Base-by-base conservation (phyloP, 306 rosid species). In the Elaeagnus macrophylla region DNA sequence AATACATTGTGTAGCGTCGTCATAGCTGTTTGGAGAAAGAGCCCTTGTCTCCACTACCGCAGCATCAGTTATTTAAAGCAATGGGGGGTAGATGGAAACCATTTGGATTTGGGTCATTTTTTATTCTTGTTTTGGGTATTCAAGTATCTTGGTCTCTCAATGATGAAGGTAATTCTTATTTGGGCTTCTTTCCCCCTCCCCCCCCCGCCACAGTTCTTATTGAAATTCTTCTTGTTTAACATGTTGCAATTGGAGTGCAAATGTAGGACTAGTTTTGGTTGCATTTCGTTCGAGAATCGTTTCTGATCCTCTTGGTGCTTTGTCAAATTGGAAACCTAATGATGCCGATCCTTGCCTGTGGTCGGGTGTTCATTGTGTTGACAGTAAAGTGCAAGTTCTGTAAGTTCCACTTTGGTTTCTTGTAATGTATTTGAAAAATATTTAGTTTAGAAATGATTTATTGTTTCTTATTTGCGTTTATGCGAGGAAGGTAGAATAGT, bases 21-120 rank as follows among this genome's bases (percentile, higher is more conserved):
- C 54, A 72, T 64, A 71, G 78, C 61, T 65, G 11, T 68, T 54
- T 59, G 49, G 71, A 68, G 68, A 54, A 64, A 45, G 9, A 45
- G 70, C 51, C 67, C 67, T 35, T 62, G 58, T 49, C 75, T 67
- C 57, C 62, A 49, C 64, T 71, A 51, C 59, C 20, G 56, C 68
- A 53, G 79, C 81, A 55, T 71, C 69, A 77, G 80, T 66, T 70
- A 72, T 72, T 55, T 67, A 74, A 60, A 81, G 88, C 73, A 65
- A 87, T 91, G 99, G 85, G 84, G 66, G 79, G 61, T 76, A 67
- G 81, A 82, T 75, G 81, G 81, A 57, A 58, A 72, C 67, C 73
- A 56, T 62, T 64, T 63, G 72, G 81, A 79, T 66, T 80, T 49
- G 76, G 77, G 79, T 59, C 81, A 62, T 72, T 62, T 73, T 69